These are phyloP conservation scores for Plasmodium gaboni DNA, from an alignment of 169 alveolate species.

Conservation along the genomic window DNA sequence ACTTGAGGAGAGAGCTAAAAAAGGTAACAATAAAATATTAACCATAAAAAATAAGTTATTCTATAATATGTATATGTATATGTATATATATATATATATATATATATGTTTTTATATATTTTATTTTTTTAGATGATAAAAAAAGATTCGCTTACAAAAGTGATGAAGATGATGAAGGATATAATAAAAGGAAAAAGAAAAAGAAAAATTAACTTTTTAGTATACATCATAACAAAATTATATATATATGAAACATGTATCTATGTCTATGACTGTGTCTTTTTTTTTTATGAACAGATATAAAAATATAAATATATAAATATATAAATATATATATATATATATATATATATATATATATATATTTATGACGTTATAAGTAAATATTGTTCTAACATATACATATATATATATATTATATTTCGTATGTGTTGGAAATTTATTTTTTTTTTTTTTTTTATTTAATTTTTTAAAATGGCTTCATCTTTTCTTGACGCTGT, in stretches of 20 bases:
- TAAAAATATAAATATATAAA: background rate
- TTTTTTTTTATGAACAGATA: constrained; percentile 15
- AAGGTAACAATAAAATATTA: constrained; percentile 17
- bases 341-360: background rate
- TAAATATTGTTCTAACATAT: background rate
- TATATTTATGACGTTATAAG: background rate
- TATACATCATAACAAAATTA: background rate
- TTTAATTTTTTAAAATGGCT: background rate
- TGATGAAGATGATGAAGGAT: constrained; percentile 76
- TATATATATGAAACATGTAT: background rate
- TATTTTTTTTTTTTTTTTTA: background rate
- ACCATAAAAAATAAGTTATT: background rate
- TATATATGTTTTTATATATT: background rate
- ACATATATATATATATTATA: too few relatives aligned
- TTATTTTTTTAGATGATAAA: constrained; percentile 46
- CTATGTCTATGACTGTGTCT: too few relatives aligned
- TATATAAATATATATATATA: background rate
- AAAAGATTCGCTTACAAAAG: constrained; percentile 69
- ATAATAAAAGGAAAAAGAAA: constrained; percentile 64
- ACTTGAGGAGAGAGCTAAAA: constrained; percentile 85
- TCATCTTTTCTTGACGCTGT: background rate
- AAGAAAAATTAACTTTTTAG: constrained; percentile 19
- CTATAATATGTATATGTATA: background rate
- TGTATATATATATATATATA: background rate
- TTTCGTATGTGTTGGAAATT: too few relatives aligned